A percentile compares a stretch with the other conserved stretches of the same genome.
Evolutionary conservation across 352 stramenopile genomes (phyloP).

Genomic region (Phytopythium ostracodes): DNA sequence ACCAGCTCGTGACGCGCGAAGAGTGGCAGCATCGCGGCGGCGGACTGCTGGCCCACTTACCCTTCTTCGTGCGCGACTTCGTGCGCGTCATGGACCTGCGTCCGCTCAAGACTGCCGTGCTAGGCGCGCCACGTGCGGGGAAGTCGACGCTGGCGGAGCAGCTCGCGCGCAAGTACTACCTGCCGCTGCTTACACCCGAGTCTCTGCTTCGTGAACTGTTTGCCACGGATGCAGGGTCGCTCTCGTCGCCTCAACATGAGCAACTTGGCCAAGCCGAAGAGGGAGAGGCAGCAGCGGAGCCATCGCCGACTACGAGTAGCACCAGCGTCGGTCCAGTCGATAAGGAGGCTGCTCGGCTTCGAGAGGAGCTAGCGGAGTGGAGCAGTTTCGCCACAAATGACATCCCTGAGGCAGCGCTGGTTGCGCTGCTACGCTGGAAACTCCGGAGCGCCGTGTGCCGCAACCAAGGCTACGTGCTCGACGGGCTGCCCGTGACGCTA

Average conservation of each 20-base stretch:
- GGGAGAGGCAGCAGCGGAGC: neutral
- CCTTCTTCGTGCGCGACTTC: conserved; percentile 72
- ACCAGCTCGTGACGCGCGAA: conserved; percentile 47
- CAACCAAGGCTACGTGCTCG: conserved; percentile 84
- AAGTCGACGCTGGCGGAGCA: conserved; percentile 53
- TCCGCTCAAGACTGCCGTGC: conserved; percentile 62
- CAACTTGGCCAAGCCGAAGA: conserved; percentile 5
- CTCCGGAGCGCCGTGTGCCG: conserved; percentile 45
- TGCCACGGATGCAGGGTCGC: neutral
- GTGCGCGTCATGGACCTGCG: conserved; percentile 69
- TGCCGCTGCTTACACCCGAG: conserved; percentile 54
- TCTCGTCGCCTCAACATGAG: conserved; percentile 9
- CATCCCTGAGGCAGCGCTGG: conserved; percentile 30
- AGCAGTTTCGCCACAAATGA: neutral
- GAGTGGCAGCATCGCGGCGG: conserved; percentile 66
- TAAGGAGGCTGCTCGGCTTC: conserved; percentile 24
- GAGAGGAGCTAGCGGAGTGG: conserved; percentile 35
- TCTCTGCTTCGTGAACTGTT: conserved; percentile 48
- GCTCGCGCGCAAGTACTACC: conserved; percentile 68
- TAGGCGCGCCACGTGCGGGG: conserved; percentile 59
- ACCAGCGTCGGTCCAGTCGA: neutral
- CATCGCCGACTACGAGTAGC: conserved; percentile 8
- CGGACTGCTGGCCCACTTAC: conserved; percentile 58
- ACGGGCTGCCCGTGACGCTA: conserved; percentile 49
- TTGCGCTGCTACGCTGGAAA: conserved; percentile 67